Percentiles rank a stretch among this genome's conserved stretches.
These are phyloP conservation scores for Colletotrichum nymphaeae DNA, from an alignment of 2,329 filamentous ascomycete genomes.

Conservation along the genomic window DNA sequence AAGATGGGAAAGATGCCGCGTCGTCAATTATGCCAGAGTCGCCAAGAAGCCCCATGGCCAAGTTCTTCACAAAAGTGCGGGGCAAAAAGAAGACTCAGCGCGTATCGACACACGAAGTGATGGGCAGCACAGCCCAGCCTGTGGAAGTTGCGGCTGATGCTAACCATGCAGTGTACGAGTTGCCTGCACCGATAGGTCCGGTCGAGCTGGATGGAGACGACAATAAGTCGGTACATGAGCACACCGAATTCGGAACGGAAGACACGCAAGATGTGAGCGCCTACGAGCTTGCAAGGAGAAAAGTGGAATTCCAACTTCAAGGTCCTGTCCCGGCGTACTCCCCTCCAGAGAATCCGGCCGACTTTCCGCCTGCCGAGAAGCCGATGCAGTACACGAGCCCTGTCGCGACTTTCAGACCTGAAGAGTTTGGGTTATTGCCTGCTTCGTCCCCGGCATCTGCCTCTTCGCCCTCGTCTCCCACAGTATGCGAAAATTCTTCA, in stretches of 20 bases:
- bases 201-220: slow-evolving; percentile 60
- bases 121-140: slow-evolving; percentile 46
- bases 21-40: slow-evolving; percentile 48
- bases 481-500: slow-evolving; percentile 49
- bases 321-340: slow-evolving; percentile 62
- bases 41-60: slow-evolving; percentile 49
- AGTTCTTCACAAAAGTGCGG: slow-evolving; percentile 57
- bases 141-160: slow-evolving; percentile 55
- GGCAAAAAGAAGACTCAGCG: slow-evolving; percentile 41
- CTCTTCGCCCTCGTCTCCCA: slow-evolving; percentile 42
- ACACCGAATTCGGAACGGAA: slow-evolving; percentile 54
- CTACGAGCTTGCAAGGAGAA: slow-evolving; percentile 63
- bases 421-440: slow-evolving; percentile 41
- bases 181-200: slow-evolving; percentile 58
- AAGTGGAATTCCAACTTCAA: slow-evolving; percentile 62
- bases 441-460: slow-evolving; percentile 38
- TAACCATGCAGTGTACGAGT: slow-evolving; percentile 63
- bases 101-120: slow-evolving; percentile 38
- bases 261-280: slow-evolving; percentile 53
- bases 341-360: slow-evolving; percentile 48
- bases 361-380: slow-evolving; percentile 45
- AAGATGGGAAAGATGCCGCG: slow-evolving; percentile 51
- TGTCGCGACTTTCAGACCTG: slow-evolving; percentile 47
- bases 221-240: slow-evolving; percentile 49
- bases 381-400: slow-evolving; percentile 47